Percentiles rank a stretch among this genome's conserved stretches.
These are phyloP conservation scores for Pyricularia grisea DNA, from an alignment of 2,329 filamentous ascomycete genomes.

Conservation along the genomic window DNA sequence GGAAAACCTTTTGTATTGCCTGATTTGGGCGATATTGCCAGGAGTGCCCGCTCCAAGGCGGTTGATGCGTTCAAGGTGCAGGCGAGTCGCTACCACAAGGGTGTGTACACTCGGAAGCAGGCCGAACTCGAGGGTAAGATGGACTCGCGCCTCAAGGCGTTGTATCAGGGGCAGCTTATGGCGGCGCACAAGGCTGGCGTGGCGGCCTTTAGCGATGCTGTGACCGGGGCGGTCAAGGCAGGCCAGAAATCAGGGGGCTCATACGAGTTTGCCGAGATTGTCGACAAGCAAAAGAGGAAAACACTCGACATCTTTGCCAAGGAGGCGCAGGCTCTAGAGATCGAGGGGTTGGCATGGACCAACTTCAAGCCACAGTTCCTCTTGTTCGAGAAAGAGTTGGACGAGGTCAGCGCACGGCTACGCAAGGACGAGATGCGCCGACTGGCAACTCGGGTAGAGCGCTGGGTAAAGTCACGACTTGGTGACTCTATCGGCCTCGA, in stretches of 20 bases:
- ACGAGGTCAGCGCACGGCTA: slow-evolving; percentile 75
- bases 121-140: slow-evolving; percentile 79
- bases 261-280: slow-evolving; percentile 95
- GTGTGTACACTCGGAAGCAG: slow-evolving; percentile 79
- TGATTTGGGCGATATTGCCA: slow-evolving; percentile 67
- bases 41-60: slow-evolving; percentile 59
- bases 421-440: slow-evolving; percentile 95
- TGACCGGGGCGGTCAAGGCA: slow-evolving; percentile 75
- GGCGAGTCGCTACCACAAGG: slow-evolving; percentile 93
- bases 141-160: slow-evolving; percentile 75
- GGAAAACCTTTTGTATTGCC: slow-evolving; percentile 66
- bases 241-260: slow-evolving; percentile 85
- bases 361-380: slow-evolving; percentile 72
- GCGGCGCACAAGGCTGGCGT: slow-evolving; percentile 88
- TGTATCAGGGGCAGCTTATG: slow-evolving; percentile 81
- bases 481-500: slow-evolving; percentile 83
- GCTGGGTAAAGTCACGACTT: slow-evolving; percentile 84
- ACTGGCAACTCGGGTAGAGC: slow-evolving; percentile 80
- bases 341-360: slow-evolving; percentile 79
- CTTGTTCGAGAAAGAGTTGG: slow-evolving; percentile 82
- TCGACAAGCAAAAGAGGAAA: slow-evolving; percentile 69
- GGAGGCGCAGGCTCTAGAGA: slow-evolving; percentile 63
- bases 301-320: slow-evolving; percentile 66
- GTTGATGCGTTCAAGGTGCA: slow-evolving; percentile 82
- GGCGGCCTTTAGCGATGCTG: slow-evolving; percentile 74